Evolutionary conservation across 2,329 filamentous ascomycete species (phyloP), one percentile per base, ranked within the genome.

Genomic region (Diaporthe longicolla): DNA sequence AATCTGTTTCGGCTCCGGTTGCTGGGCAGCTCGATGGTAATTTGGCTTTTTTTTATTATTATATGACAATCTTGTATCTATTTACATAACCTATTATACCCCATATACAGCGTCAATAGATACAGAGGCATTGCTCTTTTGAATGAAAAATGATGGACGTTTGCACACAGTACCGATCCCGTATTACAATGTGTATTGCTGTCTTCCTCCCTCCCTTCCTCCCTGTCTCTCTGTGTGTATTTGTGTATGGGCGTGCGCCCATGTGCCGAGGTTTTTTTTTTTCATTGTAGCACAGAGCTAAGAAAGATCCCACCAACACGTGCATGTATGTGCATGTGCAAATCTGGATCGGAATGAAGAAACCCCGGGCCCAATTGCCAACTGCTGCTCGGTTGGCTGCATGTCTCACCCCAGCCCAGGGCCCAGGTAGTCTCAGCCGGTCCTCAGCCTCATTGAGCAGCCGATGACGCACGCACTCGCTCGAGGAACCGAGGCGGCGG

Each of bases 91-190:
- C n/a, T 54, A 68, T 68, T 68, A 68, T 68, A 68, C 63, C 63
- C 63, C 63, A 54, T 68, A 68, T 68, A 68, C 63, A 68, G 63
- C 63, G 63, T 68, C 48, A 9, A 68, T 68, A 68, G 63, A 68
- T 68, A 68, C 63, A 68, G 63, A 68, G 52, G 32, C 48, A 54
- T 68, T 54, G 63, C 19, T 58, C 15, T 54, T 40, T 50, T 29
- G 3, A 11, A 50, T 32, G 19, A 50, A 50, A 9, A 65, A 8
- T 17, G 15, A 21, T n/a, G 37, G 15, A 8, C 10, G 17, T n/a
- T 24, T 48, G 59, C 8, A 29, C 15, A 21, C 6, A 32, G 6
- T 54, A 3, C 21, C 9, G 29, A n/a, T 13, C n/a, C 21, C 11
- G 29, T 48, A 24, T 11, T 54, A 26, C 29, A 24, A 26, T 35